Base-by-base conservation (phyloP, 2,329 filamentous ascomycete species). In the Plectosphaerella cucumerina region DNA sequence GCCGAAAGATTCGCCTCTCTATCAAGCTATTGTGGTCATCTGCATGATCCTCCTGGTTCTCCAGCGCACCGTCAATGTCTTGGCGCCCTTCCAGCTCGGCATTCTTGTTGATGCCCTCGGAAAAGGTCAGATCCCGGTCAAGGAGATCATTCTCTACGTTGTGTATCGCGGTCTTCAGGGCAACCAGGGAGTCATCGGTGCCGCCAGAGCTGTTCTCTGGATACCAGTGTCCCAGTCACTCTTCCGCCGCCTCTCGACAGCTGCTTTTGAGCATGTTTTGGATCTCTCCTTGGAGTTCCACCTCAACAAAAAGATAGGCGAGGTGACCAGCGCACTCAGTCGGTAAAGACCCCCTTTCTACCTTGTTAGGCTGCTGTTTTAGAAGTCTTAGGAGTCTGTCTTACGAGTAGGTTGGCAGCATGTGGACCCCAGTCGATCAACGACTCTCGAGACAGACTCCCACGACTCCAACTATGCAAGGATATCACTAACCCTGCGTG, bases 281-380 rank as follows among this genome's bases (percentile, higher is more conserved):
- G 66, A 66, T 0, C 65, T 78, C 1, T 76, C 73, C 0, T 62
- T 78, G 10, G 75, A 78, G 11, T 79, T 79, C 43, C 76, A 79
- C 49, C 61, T 78, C 1, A 73, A 71, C 58, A 78, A 78, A 54
- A 69, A 73, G 41, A 70, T 74, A n/a, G 76, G 75, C 3, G 76
- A 78, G 58, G 73, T 79, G 9, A 73, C 75, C 4, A 77, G 71
- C 44, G 76, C 76, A 1, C n/a, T n/a, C 26, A 31, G 26, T 31
- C 26, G 6, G n/a, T n/a, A n/a, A n/a, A n/a, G n/a, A n/a, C n/a
- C n/a, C n/a, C n/a, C 12, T 31, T 31, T 31, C 3, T 31, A 31
- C 26, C 26, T 11, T 11, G 9, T 31, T 31, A 9, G 12, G 26
- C 26, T n/a, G n/a, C n/a, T 31, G 26, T 31, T 8, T 31, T 11